phyloP scores from a whole-genome alignment of 2,329 filamentous ascomycete genomes.

The Verruconis gallopava region DNA sequence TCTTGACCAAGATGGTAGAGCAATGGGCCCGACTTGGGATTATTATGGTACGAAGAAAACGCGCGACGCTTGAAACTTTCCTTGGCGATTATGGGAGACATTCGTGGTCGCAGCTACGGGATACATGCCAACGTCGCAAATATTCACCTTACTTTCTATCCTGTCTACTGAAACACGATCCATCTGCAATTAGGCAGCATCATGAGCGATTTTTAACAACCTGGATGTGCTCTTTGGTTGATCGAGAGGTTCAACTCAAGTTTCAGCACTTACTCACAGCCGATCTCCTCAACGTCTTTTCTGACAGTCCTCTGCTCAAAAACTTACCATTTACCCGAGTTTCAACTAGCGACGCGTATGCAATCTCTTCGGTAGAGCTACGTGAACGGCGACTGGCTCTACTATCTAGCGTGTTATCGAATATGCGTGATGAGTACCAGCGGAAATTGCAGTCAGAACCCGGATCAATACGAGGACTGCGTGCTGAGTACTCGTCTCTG shows the following conservation, averaged over 20 bases:
- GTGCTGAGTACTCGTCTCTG: constrained; percentile 36
- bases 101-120: constrained; percentile 35
- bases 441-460: constrained; percentile 20
- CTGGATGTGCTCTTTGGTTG: constrained; percentile 44
- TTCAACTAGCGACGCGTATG: constrained; percentile 24
- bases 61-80: constrained; percentile 42
- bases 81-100: constrained; percentile 40
- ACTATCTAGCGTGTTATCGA: constrained; percentile 43
- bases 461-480: constrained; percentile 21
- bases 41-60: constrained; percentile 31
- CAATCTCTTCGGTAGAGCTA: constrained; percentile 40
- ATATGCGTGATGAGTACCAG: constrained; percentile 42
- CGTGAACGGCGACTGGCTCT: constrained; percentile 40
- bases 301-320: constrained; percentile 34
- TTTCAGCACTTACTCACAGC: constrained; percentile 46
- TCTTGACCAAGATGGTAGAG: constrained; percentile 40
- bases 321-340: constrained; percentile 41
- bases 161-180: constrained; percentile 23
- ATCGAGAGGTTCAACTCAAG: constrained; percentile 47
- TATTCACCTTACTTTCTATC: constrained; percentile 33
- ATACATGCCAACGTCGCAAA: constrained; percentile 33
- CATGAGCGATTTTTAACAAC: constrained; percentile 31
- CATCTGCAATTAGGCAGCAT: constrained; percentile 29
- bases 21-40: constrained; percentile 40
- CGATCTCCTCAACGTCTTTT: constrained; percentile 37